Evolutionary conservation across 495 filamentous ascomycete genomes (phyloP).

Genomic region (Bacidia rubella): DNA sequence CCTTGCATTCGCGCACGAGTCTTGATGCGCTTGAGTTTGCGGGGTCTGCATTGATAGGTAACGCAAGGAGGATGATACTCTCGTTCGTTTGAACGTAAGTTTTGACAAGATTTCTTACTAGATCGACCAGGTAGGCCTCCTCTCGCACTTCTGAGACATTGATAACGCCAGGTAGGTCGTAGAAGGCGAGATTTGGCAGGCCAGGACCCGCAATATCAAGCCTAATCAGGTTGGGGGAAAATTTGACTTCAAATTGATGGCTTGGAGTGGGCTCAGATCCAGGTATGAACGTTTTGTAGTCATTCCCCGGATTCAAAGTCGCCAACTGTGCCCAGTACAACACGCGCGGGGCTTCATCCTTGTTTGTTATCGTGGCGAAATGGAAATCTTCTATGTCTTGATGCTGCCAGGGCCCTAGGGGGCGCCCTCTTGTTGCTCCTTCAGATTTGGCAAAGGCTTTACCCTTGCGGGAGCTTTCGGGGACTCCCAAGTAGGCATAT

Average conservation of each 20-base stretch:
- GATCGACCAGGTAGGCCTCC: slow-evolving; percentile 48
- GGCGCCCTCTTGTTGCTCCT: slow-evolving; percentile 19
- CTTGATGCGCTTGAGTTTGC: slow-evolving; percentile 56
- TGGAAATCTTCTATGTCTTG: slow-evolving; percentile 26
- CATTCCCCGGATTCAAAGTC: slow-evolving; percentile 44
- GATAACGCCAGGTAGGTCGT: slow-evolving; percentile 71
- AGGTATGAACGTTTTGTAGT: slow-evolving; percentile 35
- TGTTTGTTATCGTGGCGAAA: slow-evolving; percentile 29
- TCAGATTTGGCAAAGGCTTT: slow-evolving; percentile 9
- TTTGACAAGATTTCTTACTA: slow-evolving; percentile 54
- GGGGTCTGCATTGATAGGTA: slow-evolving; percentile 61
- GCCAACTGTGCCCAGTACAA: slow-evolving; percentile 61
- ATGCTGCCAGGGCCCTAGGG: slow-evolving; percentile 32
- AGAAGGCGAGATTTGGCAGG: slow-evolving; percentile 61
- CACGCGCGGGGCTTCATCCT: slow-evolving; percentile 41
- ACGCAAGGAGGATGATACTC: slow-evolving; percentile 60
- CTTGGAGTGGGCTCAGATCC: slow-evolving; percentile 26
- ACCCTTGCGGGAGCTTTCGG: slow-evolving; percentile 16
- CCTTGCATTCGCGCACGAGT: slow-evolving; percentile 44
- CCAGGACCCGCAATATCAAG: slow-evolving; percentile 57
- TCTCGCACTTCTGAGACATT: slow-evolving; percentile 44
- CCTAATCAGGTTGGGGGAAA: slow-evolving; percentile 64
- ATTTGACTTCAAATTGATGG: slow-evolving; percentile 37
- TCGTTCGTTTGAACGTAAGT: slow-evolving; percentile 50
- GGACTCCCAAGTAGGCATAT: slow-evolving; percentile 33